Conservation (phyloP, 306 rosid genomes). For the Myrica gale region DNA sequence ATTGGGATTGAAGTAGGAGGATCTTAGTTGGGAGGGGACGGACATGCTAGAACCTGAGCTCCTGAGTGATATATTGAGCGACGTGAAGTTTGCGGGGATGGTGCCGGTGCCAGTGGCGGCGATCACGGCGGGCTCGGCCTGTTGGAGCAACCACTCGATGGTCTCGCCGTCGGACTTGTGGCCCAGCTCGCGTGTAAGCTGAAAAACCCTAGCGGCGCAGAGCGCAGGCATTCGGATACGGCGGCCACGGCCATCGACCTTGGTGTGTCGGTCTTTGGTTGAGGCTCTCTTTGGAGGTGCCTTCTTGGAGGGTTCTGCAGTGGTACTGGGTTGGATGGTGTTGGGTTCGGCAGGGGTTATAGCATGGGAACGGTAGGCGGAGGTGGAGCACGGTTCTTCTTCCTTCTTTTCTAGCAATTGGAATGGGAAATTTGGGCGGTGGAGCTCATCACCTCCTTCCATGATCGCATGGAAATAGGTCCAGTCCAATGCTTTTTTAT, state of each 20-base stretch:
- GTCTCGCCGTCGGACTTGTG: slow-evolving; percentile 90
- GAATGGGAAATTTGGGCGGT: slow-evolving; percentile 78
- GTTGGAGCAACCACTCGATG: slow-evolving; percentile 86
- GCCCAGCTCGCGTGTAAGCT: slow-evolving; percentile 77
- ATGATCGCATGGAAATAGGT: slow-evolving; percentile 62
- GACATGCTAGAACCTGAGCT: slow-evolving; percentile 95
- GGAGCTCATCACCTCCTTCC: slow-evolving; percentile 79
- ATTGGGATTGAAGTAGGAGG: slow-evolving; percentile 76
- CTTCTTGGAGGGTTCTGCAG: slow-evolving; percentile 55
- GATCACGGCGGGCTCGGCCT: slow-evolving; percentile 81
- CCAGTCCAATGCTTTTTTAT: slow-evolving; percentile 2
- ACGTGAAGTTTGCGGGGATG: slow-evolving; percentile 87
- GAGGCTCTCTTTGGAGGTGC: slow-evolving; percentile 69
- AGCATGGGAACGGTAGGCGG: slow-evolving; percentile 53
- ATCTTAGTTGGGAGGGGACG: slow-evolving; percentile 69
- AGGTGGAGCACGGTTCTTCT: slow-evolving; percentile 69
- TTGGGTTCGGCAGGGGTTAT: slow-evolving; percentile 43
- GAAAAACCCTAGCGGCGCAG: slow-evolving; percentile 85
- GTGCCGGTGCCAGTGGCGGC: slow-evolving; percentile 97
- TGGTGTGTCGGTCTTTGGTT: slow-evolving; percentile 89
- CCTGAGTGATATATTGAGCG: slow-evolving; percentile 67
- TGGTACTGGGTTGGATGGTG: slow-evolving; percentile 2
- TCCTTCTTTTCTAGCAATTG: slow-evolving; percentile 86
- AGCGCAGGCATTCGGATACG: slow-evolving; percentile 91
- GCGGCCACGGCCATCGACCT: slow-evolving; percentile 86